These are phyloP conservation scores for Xerocomellus dryophilus DNA, from an alignment of 768 basidiomycete species.

Conservation along the genomic window DNA sequence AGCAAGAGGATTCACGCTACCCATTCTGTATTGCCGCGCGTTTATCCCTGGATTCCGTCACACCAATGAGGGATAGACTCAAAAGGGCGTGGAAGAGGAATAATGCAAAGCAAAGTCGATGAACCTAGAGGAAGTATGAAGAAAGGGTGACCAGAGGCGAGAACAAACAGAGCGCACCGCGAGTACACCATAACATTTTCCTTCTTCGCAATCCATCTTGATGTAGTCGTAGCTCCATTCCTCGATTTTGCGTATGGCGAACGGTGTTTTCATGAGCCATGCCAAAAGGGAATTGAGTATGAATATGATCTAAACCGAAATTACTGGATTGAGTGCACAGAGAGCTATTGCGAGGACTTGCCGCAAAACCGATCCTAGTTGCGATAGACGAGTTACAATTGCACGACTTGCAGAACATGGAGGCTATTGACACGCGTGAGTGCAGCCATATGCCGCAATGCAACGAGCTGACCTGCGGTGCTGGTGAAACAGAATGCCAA, in stretches of 20 bases:
- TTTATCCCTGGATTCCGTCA: constrained; percentile 87
- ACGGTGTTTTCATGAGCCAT: constrained; percentile 92
- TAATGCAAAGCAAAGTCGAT: constrained; percentile 95
- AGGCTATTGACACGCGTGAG: constrained; percentile 48
- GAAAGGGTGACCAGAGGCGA: background rate
- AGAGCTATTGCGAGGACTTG: constrained; percentile 35
- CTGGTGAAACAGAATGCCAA: constrained; percentile 85
- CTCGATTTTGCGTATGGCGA: constrained; percentile 82
- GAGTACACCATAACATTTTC: constrained; percentile 94
- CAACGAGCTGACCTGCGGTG: constrained; percentile 61
- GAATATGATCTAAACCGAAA: constrained; percentile 78
- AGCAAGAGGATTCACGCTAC: constrained; percentile 39
- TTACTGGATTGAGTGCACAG: background rate
- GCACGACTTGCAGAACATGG: constrained; percentile 97
- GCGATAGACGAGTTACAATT: constrained; percentile 99
- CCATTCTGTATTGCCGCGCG: constrained; percentile 97
- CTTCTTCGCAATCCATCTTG: constrained; percentile 93
- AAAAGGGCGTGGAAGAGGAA: constrained; percentile 84
- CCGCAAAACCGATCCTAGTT: constrained; percentile 92
- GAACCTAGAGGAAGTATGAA: constrained; percentile 51
- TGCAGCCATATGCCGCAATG: background rate
- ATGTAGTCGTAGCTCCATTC: constrained; percentile 96
- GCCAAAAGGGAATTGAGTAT: constrained; percentile 92
- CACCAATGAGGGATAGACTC: constrained; percentile 75
- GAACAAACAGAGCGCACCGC: constrained; percentile 55